Base-by-base conservation (phyloP, 129 eudicot genomes). In the Dittrichia graveolens region DNA sequence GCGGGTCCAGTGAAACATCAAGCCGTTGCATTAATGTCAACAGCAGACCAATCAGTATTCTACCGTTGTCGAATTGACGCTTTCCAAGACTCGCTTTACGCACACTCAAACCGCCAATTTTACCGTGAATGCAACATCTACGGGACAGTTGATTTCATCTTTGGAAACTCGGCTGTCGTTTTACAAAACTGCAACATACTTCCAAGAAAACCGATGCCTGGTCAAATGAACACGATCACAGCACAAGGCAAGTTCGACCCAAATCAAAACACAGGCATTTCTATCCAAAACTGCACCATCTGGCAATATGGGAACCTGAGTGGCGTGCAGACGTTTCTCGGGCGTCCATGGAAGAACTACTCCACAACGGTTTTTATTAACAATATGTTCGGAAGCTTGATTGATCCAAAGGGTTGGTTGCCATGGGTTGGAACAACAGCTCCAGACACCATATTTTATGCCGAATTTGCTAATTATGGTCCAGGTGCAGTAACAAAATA, bases 21-120 rank as follows among this genome's bases (percentile, higher is more conserved):
- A 10, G 76, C 76, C 1, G 67, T 72, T 14, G 76, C 76, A 13
- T 38, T 72, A 44, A 72, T 72, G 54, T 72, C 76, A 8, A 60
- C 67, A n/a, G 67, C 76, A 9, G 76, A 72, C 76, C 31, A 57
- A 4, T 72, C 76, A 0, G 5, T 44, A 45, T 72, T 72, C 58
- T 59, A 72, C 38, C 76, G 76, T n/a, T 72, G 76, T 3, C 43
- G 47, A 39, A 57, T 72, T 9, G 67, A 72, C 15, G 67, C 76
- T 8, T 72, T 72, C 46, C 76, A 72, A 72, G 76, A 72, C 47
- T 13, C 76, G 8, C 76, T 72, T 72, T 72, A 72, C 50, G 76
- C 47, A 3, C 76, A 72, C 35, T 72, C 76, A 0, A 71, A 72
- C 76, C 76, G 76, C 37, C 76, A 72, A 6, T 72, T 72, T n/a